These are phyloP conservation scores for Cladosporium sp. DNA, from an alignment of 2,329 filamentous ascomycete genomes.

Conservation along the genomic window DNA sequence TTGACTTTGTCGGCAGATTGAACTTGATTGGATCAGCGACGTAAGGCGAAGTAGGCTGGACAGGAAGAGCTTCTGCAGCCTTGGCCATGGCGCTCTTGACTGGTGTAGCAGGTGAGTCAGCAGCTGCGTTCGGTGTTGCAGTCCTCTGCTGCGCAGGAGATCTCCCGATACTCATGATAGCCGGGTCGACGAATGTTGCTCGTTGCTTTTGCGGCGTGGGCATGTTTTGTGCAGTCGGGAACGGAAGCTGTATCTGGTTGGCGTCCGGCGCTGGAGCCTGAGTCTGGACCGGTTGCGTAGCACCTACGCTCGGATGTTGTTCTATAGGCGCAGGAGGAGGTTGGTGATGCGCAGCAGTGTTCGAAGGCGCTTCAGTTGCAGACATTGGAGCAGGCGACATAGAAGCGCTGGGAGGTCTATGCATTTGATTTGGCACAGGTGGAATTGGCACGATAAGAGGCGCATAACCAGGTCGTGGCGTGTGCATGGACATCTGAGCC, in stretches of 20 bases:
- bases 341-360: constrained; percentile 1
- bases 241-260: constrained; percentile 10
- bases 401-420: constrained; percentile 14
- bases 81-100: constrained; percentile 34
- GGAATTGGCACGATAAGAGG: constrained; percentile 4
- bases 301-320: neutral
- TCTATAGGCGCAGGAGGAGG: constrained; percentile 3
- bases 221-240: constrained; percentile 2
- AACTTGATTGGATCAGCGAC: constrained; percentile 25
- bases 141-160: constrained; percentile 26
- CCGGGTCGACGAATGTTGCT: constrained; percentile 67
- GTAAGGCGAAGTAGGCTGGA: constrained; percentile 34
- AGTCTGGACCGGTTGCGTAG: neutral
- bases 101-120: constrained; percentile 38
- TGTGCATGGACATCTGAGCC: constrained; percentile 11
- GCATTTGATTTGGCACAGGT: constrained; percentile 14
- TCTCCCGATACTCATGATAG: constrained; percentile 66
- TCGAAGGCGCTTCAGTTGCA: neutral
- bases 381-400: neutral
- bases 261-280: neutral
- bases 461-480: neutral
- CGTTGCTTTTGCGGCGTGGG: constrained; percentile 33
- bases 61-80: constrained; percentile 32
- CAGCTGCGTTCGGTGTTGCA: constrained; percentile 16
- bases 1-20: constrained; percentile 8